Base-by-base conservation (phyloP, 495 filamentous ascomycete species). In the Penicillium crystallinum region DNA sequence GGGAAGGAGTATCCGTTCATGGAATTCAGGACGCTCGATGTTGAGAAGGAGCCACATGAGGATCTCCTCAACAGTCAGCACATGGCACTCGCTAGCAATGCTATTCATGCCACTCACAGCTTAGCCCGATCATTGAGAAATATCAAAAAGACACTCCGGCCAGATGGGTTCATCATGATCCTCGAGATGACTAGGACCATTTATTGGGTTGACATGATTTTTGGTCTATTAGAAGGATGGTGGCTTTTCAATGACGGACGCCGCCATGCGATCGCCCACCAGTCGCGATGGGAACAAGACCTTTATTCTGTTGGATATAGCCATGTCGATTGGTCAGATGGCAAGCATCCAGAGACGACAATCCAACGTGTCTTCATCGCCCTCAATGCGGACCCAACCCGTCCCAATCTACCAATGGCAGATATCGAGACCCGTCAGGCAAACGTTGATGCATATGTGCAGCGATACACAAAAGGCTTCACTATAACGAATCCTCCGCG, bases 161-260 rank as follows among this genome's bases (percentile, higher is more conserved):
- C 66, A 0, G 72, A 74, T 41, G 78, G 77, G 0, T 57, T 73
- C 29, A 30, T 81, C 0, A 58, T 60, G 11, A 52, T 81, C 17
- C 34, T 77, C 0, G 79, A 82, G 58, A 53, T 79, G 18, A 80
- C 73, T 0, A 50, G 54, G 11, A 64, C 56, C 6, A 6, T 77
- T 1, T 52, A 41, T 23, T 79, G 70, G 67, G 58, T 72, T 3
- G 75, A 78, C 46, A 12, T 77, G 0, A 62, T 77, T 21, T 79
- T 74, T 41, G 77, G 77, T 1, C 53, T 74, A 2, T 55, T 81
- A 0, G 71, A 77, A 17, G 77, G 78, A 6, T 82, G 79, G 79
- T 81, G 78, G 78, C 59, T 74, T 12, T 75, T 75, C 14, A 67
- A 70, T 4, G 78, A 82, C 54, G 76, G 77, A 2, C 70, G 77